phyloP scores from a whole-genome alignment of 2,329 filamentous ascomycete genomes.

The Hypoxylon sp. region DNA sequence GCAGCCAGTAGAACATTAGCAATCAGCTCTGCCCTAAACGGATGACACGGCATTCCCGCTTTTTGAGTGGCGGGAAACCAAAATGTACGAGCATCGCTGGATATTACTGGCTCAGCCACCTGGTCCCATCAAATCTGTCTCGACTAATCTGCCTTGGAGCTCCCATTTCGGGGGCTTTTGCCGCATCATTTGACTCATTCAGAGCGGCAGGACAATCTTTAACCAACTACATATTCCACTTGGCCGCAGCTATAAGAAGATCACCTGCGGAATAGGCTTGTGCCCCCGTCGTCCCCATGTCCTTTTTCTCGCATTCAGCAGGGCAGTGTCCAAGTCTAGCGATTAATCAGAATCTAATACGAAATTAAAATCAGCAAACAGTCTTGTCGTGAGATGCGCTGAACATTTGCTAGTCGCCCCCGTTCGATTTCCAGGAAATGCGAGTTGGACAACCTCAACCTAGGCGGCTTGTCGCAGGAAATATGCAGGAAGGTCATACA shows the following conservation, averaged over 20 bases:
- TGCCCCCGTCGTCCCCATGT: constrained; percentile 7
- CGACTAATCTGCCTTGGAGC: constrained; percentile 38
- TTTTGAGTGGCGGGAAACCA: constrained; percentile 36
- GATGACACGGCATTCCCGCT: constrained; percentile 33
- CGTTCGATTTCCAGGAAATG: background rate
- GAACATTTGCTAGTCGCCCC: background rate
- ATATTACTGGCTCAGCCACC: constrained; percentile 39
- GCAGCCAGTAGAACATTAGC: constrained; percentile 28
- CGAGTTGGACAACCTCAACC: constrained; percentile 1
- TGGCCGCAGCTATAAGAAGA: constrained; percentile 27
- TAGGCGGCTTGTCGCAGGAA: constrained; percentile 22
- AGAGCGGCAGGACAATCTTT: constrained; percentile 23
- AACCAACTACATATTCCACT: constrained; percentile 11
- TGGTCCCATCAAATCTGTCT: constrained; percentile 9
- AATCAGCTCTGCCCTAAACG: constrained; percentile 40
- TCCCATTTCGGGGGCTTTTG: constrained; percentile 18
- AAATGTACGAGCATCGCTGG: constrained; percentile 4
- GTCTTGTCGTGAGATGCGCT: constrained; percentile 6
- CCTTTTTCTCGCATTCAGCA: constrained; percentile 10
- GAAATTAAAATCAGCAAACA: constrained; percentile 11
- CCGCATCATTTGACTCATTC: constrained; percentile 39
- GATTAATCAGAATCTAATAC: constrained; percentile 22
- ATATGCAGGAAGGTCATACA: constrained; percentile 21
- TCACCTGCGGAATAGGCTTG: constrained; percentile 27
- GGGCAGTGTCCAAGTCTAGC: constrained; percentile 18